Percentiles rank a stretch among this genome's conserved stretches.
These are phyloP conservation scores for Lecanicillium sp. DNA, from an alignment of 2,329 filamentous ascomycete genomes.

Conservation along the genomic window DNA sequence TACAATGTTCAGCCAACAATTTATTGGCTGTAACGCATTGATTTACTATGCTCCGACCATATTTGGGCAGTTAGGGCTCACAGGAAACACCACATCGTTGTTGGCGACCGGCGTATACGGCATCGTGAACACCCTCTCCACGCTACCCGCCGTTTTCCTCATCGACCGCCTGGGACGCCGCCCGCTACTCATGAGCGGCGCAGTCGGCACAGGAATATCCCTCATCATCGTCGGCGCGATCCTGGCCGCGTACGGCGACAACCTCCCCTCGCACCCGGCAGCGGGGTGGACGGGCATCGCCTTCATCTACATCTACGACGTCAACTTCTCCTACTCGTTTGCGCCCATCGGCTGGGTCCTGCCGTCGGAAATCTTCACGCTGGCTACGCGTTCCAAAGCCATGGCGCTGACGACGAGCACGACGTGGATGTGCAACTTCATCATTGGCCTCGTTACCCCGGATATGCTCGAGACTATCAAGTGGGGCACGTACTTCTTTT, in stretches of 20 bases:
- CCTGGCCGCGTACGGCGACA: constrained; percentile 35
- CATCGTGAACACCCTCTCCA: constrained; percentile 43
- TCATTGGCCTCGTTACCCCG: constrained; percentile 26
- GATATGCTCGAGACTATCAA: constrained; percentile 44
- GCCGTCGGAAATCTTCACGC: constrained; percentile 54
- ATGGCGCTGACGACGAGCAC: constrained; percentile 49
- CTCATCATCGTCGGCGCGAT: constrained; percentile 44
- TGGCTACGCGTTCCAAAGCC: constrained; percentile 51
- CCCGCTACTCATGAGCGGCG: constrained; percentile 55
- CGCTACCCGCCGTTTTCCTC: constrained; percentile 35
- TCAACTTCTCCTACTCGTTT: constrained; percentile 56
- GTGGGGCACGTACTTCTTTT: constrained; percentile 53
- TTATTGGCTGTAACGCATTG: constrained; percentile 38
- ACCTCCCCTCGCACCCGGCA: constrained; percentile 25
- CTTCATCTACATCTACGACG: constrained; percentile 57
- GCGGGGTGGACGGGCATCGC: constrained; percentile 52
- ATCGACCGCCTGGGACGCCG: constrained; percentile 52
- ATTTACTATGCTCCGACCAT: constrained; percentile 42
- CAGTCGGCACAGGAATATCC: constrained; percentile 55
- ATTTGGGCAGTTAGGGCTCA: constrained; percentile 34
- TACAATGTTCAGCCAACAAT: constrained; percentile 49
- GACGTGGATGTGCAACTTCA: constrained; percentile 29
- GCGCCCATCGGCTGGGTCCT: constrained; percentile 60
- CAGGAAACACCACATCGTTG: constrained; percentile 33
- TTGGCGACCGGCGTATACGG: constrained; percentile 52